Percentiles rank a stretch among this genome's conserved stretches.
phyloP scores from a whole-genome alignment of 2,329 filamentous ascomycete genomes.

The Septoria linicola region DNA sequence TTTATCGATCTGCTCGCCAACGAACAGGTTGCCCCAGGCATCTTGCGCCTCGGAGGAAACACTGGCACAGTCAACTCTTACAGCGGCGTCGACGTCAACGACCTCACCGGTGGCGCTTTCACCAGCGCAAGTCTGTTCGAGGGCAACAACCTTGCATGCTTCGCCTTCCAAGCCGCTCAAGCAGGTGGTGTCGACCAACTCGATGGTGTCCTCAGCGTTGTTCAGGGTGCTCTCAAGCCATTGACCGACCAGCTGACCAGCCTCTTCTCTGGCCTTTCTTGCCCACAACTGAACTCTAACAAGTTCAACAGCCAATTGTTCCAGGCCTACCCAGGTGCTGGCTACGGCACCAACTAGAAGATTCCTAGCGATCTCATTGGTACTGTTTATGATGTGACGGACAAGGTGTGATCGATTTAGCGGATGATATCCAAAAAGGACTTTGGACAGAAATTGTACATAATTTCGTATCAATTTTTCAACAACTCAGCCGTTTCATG shows the following conservation, averaged over 20 bases:
- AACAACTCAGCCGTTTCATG: too few relatives aligned
- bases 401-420: not conserved
- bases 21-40: conserved; percentile 28
- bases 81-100: conserved; percentile 36
- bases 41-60: conserved; percentile 40
- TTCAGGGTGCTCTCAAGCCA: conserved; percentile 9
- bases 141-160: conserved; percentile 25
- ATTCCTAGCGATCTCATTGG: conserved; percentile 12
- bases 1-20: conserved; percentile 17
- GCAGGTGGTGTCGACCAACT: conserved; percentile 17
- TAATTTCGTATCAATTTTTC: not conserved
- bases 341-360: conserved; percentile 10
- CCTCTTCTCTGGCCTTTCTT: not conserved
- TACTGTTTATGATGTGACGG: not conserved
- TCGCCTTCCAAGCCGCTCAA: conserved; percentile 19
- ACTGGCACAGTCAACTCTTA: conserved; percentile 40
- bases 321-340: conserved; percentile 5
- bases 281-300: not conserved
- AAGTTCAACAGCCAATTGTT: conserved; percentile 12
- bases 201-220: conserved; percentile 2
- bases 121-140: conserved; percentile 33
- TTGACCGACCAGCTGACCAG: conserved; percentile 15
- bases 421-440: too few relatives aligned
- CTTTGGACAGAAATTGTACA: too few relatives aligned
- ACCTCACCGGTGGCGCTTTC: conserved; percentile 44